A percentile compares a stretch with the other conserved stretches of the same genome.
These are phyloP conservation scores for Diutina siamensis DNA, from an alignment of 1,139 yeast species.

Conservation along the genomic window DNA sequence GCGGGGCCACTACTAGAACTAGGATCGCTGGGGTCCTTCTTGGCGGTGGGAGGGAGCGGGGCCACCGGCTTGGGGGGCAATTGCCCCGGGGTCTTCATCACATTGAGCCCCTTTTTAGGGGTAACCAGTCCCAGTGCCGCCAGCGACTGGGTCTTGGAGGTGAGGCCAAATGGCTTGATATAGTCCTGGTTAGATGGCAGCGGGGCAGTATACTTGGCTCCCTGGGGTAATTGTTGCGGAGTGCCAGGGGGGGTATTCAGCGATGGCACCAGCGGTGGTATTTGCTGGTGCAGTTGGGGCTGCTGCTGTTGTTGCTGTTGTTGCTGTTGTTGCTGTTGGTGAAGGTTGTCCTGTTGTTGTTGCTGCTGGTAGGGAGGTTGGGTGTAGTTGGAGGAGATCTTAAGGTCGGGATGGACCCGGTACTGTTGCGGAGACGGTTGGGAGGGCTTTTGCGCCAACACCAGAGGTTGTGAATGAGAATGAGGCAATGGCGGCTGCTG, in stretches of 20 bases:
- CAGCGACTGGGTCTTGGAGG: conserved; percentile 2
- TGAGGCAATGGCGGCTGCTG: neutral
- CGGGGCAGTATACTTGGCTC: neutral
- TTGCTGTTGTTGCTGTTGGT: no score
- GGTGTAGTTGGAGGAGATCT: conserved; percentile 13
- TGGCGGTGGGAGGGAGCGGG: conserved; percentile 11
- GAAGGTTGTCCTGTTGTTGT: no score
- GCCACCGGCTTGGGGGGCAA: neutral
- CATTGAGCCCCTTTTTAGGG: conserved; percentile 3
- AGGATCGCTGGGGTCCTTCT: conserved; percentile 10
- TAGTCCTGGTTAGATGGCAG: conserved; percentile 11
- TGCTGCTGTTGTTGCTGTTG: neutral
- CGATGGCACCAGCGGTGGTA: neutral
- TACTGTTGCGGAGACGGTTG: neutral
- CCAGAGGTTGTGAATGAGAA: neutral
- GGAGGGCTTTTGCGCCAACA: neutral
- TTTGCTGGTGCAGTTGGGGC: neutral
- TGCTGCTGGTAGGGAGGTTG: neutral
- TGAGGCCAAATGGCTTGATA: conserved; percentile 14
- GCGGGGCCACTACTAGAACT: conserved; percentile 8
- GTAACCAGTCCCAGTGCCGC: neutral
- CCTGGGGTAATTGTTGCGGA: neutral
- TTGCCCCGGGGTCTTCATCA: neutral
- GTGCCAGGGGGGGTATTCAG: neutral
- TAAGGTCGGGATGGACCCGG: conserved; percentile 23